These are phyloP conservation scores for Westerdykella sp. DNA, from an alignment of 2,329 filamentous ascomycete genomes.

Conservation along the genomic window DNA sequence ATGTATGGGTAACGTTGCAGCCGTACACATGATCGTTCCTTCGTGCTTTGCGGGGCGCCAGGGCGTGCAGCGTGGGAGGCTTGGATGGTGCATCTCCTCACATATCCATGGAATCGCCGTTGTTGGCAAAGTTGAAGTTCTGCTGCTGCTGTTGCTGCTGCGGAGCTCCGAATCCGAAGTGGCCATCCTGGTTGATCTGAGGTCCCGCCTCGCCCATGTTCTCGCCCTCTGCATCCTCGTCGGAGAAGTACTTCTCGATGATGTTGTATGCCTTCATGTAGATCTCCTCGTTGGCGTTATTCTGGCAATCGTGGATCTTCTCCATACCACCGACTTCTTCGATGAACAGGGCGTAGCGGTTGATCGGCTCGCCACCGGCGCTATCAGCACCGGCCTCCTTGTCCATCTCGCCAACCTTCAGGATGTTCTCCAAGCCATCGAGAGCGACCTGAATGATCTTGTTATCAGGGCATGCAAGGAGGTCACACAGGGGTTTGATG, in stretches of 20 bases:
- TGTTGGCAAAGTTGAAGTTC: slow-evolving; percentile 90
- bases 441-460: slow-evolving; percentile 99
- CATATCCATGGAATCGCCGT: slow-evolving; percentile 69
- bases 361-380: slow-evolving; percentile 62
- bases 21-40: too few relatives aligned
- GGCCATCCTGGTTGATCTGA: slow-evolving; percentile 63
- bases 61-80: too few relatives aligned
- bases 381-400: slow-evolving; percentile 72
- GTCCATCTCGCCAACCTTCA: slow-evolving; percentile 98
- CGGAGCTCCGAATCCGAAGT: slow-evolving; percentile 71
- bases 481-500: slow-evolving; percentile 94
- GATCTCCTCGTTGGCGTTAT: slow-evolving; percentile 99
- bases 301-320: slow-evolving; percentile 99
- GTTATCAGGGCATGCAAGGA: slow-evolving; percentile 94
- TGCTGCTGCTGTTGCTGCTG: slow-evolving; percentile 57
- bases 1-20: too few relatives aligned
- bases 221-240: slow-evolving; percentile 81
- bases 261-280: slow-evolving; percentile 99
- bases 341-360: slow-evolving; percentile 95
- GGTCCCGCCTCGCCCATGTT: slow-evolving; percentile 72
- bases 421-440: slow-evolving; percentile 96
- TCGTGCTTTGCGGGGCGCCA: too few relatives aligned
- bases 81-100: slow-evolving; percentile 37
- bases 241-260: slow-evolving; percentile 99
- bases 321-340: slow-evolving; percentile 99